phyloP scores from a whole-genome alignment of 495 filamentous ascomycete genomes.

The Penicillium daleae region DNA sequence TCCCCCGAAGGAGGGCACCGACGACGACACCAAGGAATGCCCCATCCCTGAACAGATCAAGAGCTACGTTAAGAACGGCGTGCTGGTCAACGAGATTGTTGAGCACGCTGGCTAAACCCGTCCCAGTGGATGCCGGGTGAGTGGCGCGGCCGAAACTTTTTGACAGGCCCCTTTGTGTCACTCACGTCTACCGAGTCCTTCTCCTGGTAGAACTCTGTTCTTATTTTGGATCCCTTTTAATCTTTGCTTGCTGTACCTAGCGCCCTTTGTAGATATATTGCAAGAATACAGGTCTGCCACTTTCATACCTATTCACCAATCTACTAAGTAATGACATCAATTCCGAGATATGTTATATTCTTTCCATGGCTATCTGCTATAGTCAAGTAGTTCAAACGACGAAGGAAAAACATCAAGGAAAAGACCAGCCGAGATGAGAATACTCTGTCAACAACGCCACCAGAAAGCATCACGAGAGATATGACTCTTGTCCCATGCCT shows the following conservation, averaged over 20 bases:
- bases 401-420: neutral
- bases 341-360: neutral
- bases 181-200: neutral
- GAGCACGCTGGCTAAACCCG: conserved; percentile 72
- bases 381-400: neutral
- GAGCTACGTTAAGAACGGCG: conserved; percentile 74
- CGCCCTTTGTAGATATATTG: conserved; percentile 30
- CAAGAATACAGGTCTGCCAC: conserved; percentile 20
- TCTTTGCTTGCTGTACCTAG: conserved; percentile 28
- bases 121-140: neutral
- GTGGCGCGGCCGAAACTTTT: too few relatives aligned
- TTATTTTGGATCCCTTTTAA: conserved; percentile 2
- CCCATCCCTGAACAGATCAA: conserved; percentile 89
- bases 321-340: neutral
- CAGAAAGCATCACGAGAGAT: neutral
- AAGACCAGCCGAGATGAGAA: neutral
- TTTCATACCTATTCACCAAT: neutral
- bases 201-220: neutral
- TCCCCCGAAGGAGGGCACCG: conserved; percentile 57
- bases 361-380: neutral
- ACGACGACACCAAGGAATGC: conserved; percentile 81
- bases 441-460: neutral
- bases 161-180: neutral
- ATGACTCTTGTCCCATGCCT: neutral
- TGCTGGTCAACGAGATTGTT: conserved; percentile 84